phyloP scores from a whole-genome alignment of 2,329 filamentous ascomycete species.

The Neofusicoccum laricinum region DNA sequence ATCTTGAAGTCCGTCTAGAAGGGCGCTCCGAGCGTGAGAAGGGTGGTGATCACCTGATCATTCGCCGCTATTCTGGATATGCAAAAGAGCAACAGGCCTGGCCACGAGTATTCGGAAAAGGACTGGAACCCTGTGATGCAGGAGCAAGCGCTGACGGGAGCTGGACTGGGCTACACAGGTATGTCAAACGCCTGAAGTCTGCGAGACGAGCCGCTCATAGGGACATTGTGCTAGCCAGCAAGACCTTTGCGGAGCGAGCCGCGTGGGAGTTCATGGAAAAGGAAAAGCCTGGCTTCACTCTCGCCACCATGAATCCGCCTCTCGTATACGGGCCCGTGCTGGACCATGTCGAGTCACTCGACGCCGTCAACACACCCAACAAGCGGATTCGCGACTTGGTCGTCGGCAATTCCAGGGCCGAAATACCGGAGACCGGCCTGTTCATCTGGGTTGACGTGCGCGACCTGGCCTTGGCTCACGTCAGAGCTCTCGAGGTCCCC shows the following conservation, averaged over 20 bases:
- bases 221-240: slow-evolving; percentile 27
- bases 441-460: neutral
- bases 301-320: slow-evolving; percentile 41
- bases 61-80: slow-evolving; percentile 49
- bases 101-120: slow-evolving; percentile 45
- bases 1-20: slow-evolving; percentile 23
- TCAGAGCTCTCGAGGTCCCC: slow-evolving; percentile 50
- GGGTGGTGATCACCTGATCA: slow-evolving; percentile 50
- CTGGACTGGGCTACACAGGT: slow-evolving; percentile 30
- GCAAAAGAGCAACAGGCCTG: slow-evolving; percentile 25
- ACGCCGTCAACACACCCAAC: neutral
- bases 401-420: neutral
- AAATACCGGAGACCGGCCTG: neutral
- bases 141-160: slow-evolving; percentile 36
- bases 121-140: slow-evolving; percentile 51
- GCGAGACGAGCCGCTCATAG: no score
- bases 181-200: no score
- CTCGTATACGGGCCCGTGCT: slow-evolving; percentile 43
- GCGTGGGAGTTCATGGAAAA: slow-evolving; percentile 45
- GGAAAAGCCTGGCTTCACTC: slow-evolving; percentile 40
- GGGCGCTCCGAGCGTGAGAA: slow-evolving; percentile 25
- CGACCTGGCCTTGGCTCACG: neutral
- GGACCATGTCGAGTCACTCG: slow-evolving; percentile 42
- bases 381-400: neutral
- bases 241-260: slow-evolving; percentile 54